Evolutionary conservation across 1,284 basidiomycete species (phyloP), one percentile per base, ranked within the genome.

Genomic region (Heterobasidion occidentale): DNA sequence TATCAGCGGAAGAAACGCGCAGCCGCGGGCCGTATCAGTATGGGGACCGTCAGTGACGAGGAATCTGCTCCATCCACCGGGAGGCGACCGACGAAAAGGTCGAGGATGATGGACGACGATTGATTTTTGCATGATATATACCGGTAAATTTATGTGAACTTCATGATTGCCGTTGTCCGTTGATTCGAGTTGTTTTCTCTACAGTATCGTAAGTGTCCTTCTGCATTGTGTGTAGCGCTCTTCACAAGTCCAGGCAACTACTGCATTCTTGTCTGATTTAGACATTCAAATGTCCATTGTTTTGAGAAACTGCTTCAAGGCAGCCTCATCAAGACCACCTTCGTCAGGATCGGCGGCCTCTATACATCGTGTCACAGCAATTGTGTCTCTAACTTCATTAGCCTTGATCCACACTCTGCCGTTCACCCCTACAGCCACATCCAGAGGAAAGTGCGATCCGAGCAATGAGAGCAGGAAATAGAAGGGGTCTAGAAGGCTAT

Each of bases 351-450:
- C 89, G 11, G 78, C 84, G 17, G 78, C 81, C 64, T 90, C 84
- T 27, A 92, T 85, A 67, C 86, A 90, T 51, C 87, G 78, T 52
- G 77, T 69, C 35, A 84, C 74, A 3, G 81, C 80, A 53, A 93
- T 86, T 9, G 80, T 82, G 60, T 89, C 81, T 62, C 79, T 83
- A 9, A 77, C 68, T 45, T 88, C 84, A 62, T 84, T 84, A 12
- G 88, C 73, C 53, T 75, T 86, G 53, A 93, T 68, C 91, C 91
- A 94, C 9, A 92, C 80, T 45, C 87, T 79, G 3, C 92, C 91
- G 65, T 94, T 94, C 69, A 88, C 76, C 2, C 91, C 91, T 3
- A 90, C 81, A 1, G 89, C 90, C 3, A 77, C 79, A 62, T 94
- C 90, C 38, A 93, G 73, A 3, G 88, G 87, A 63, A 92, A 89